Base-by-base conservation (phyloP, 768 basidiomycete species). In the Galerina marginata region DNA sequence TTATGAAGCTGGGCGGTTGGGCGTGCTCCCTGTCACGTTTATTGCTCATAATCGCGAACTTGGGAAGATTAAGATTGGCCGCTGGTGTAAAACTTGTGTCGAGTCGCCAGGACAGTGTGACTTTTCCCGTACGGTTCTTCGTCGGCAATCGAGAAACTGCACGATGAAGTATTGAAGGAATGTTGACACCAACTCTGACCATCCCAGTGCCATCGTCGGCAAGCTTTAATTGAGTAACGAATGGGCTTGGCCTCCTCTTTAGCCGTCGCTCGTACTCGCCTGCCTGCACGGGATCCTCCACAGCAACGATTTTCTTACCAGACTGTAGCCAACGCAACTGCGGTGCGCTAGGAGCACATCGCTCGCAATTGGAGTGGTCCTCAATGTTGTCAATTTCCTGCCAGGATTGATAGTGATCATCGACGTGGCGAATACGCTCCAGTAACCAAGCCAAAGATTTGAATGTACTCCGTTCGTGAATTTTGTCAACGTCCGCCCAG, bases 231-330 rank as follows among this genome's bases (percentile, higher is more conserved):
- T 95, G 93, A 0, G 95, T 91, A 54, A 96, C 84, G 71, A 97
- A 94, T 0, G 95, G 89, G 47, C 80, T 86, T 0, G 96, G 96
- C 16, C 96, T 87, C 57, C 83, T 81, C 76, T 98, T 98, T 58
- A 98, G 80, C 20, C 89, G 83, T 54, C 92, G 87, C 71, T 98
- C 96, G 69, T 93, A 97, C 68, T 88, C 84, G 6, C 94, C 95
- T 44, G 96, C 95, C 69, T 96, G 86, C 10, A 87, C 79, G 15
- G 91, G 83, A 67, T 97, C 92, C 68, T 98, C 96, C 36, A 94
- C 78, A 0, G 93, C 87, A 20, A 84, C 72, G 15, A 88, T 77
- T 63, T 84, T 86, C 67, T 86, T 88, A 43, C 82, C 83, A 6
- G 76, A 74, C 63, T 83, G 85, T 10, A 81, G 78, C 94, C 95